Conservation (phyloP, 2,329 filamentous ascomycete genomes). For the Alternaria longipes region DNA sequence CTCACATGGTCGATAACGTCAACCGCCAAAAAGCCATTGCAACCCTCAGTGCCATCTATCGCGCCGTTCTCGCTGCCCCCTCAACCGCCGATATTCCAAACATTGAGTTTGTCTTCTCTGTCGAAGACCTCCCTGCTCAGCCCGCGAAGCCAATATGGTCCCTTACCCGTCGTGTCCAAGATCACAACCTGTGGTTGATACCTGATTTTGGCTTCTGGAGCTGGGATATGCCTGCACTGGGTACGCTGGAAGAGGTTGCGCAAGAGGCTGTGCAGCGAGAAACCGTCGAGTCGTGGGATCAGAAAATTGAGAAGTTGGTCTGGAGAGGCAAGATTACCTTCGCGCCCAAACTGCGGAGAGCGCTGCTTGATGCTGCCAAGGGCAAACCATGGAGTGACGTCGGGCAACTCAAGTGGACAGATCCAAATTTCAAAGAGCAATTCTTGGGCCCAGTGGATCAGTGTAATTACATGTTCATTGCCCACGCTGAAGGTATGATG, state of each 20-base stretch:
- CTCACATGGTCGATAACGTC: constrained; percentile 46
- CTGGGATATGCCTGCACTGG: constrained; percentile 47
- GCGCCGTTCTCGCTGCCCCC: constrained; percentile 39
- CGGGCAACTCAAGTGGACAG: constrained; percentile 41
- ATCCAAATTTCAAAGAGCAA: constrained; percentile 48
- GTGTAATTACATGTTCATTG: constrained; percentile 64
- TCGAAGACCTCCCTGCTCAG: constrained; percentile 45
- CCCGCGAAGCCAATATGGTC: constrained; percentile 43
- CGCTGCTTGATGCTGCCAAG: constrained; percentile 39
- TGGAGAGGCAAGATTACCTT: constrained; percentile 47
- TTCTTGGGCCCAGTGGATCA: constrained; percentile 62
- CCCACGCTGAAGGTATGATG: constrained; percentile 60
- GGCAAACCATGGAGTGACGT: constrained; percentile 47
- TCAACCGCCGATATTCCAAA: constrained; percentile 38
- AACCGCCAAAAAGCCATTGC: constrained; percentile 47
- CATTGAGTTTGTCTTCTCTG: constrained; percentile 47
- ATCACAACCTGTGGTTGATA: constrained; percentile 47
- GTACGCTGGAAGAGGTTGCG: constrained; percentile 41
- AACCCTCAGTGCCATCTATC: constrained; percentile 41
- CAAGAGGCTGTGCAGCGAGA: constrained; percentile 40
- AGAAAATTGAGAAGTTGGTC: constrained; percentile 46
- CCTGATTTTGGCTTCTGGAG: constrained; percentile 50
- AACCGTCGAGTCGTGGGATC: constrained; percentile 41
- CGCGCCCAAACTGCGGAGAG: constrained; percentile 42
- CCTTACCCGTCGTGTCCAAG: constrained; percentile 43